These are phyloP conservation scores for Pseudozyma flocculosa DNA, from an alignment of 1,284 basidiomycete species.

Conservation along the genomic window DNA sequence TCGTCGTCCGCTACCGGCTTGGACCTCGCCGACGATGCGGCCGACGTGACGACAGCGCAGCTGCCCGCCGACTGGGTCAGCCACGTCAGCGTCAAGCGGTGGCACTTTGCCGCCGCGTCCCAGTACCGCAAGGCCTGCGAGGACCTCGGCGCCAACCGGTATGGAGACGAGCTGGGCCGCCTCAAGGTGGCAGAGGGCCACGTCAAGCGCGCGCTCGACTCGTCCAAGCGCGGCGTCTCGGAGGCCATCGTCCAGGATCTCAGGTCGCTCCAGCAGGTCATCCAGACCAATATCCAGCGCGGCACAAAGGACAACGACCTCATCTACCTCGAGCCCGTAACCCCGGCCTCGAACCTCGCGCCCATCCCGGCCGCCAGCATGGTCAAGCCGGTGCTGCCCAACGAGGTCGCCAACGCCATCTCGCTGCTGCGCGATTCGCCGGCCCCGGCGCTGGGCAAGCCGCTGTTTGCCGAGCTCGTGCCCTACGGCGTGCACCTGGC, in stretches of 20 bases:
- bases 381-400: slow-evolving; percentile 68
- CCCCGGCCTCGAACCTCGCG: slow-evolving; percentile 70
- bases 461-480: slow-evolving; percentile 74
- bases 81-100: slow-evolving; percentile 78
- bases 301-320: slow-evolving; percentile 88
- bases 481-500: slow-evolving; percentile 87
- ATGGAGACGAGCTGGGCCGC: slow-evolving; percentile 51
- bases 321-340: slow-evolving; percentile 89
- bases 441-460: slow-evolving; percentile 58
- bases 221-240: slow-evolving; percentile 68
- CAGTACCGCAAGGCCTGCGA: slow-evolving; percentile 87
- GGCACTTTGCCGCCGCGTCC: slow-evolving; percentile 86
- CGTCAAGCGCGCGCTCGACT: slow-evolving; percentile 72
- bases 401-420: slow-evolving; percentile 62
- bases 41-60: slow-evolving; percentile 11
- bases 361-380: slow-evolving; percentile 70
- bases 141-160: slow-evolving; percentile 74
- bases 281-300: slow-evolving; percentile 64
- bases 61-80: slow-evolving; percentile 71
- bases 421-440: slow-evolving; percentile 38
- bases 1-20: slow-evolving; percentile 1
- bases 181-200: slow-evolving; percentile 59
- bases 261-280: slow-evolving; percentile 70
- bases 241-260: slow-evolving; percentile 52
- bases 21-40: not conserved